Base-by-base conservation (phyloP, 2,329 filamentous ascomycete genomes). In the Aspergillus pseudotamarii region DNA sequence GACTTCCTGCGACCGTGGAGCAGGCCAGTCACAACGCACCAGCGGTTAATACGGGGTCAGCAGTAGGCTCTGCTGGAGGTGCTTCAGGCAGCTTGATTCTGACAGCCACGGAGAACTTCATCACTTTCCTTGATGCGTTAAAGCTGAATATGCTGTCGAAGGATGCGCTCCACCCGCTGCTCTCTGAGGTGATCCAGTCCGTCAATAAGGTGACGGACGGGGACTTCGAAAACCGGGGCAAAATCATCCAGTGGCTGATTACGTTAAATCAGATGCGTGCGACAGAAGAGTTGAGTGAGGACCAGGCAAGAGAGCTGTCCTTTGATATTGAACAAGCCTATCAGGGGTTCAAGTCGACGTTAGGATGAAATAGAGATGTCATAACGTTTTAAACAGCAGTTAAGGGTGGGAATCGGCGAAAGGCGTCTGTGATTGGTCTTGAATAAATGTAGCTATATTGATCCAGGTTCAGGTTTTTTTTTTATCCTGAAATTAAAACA, bases 181-280 rank as follows among this genome's bases (percentile, higher is more conserved):
- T 99, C 2, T 94, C 94, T 1, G 95, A 98, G 71, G 93, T 97
- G 21, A 99, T 99, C 65, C 94, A 97, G 74, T 94, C 93, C 3
- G 94, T 97, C 68, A 98, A 98, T 80, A 95, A 96, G 74, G 95
- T 99, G 67, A 97, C 94, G 3, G 93, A 96, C 76, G 88, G 90
- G 66, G 94, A 98, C 72, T 99, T 99, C 76, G 94, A 98, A 70
- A 94, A 90, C 75, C 90, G 96, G 69, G 93, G 92, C 71, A 98
- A 98, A 85, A 98, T 99, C 71, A 93, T 99, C 61, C 94, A 97
- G 77, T 99, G 95, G 95, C 85, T 99, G 69, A 99, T 99, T 72
- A 91, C 92, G 8, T 83, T 99, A 67, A 99, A 99, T 76, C 94
- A 97, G 80, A 98, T 99, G 95, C 92, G 92, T 74, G 95, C 94